Evolutionary conservation across 352 stramenopile species (phyloP).

Genomic region (Pythium insidiosum): DNA sequence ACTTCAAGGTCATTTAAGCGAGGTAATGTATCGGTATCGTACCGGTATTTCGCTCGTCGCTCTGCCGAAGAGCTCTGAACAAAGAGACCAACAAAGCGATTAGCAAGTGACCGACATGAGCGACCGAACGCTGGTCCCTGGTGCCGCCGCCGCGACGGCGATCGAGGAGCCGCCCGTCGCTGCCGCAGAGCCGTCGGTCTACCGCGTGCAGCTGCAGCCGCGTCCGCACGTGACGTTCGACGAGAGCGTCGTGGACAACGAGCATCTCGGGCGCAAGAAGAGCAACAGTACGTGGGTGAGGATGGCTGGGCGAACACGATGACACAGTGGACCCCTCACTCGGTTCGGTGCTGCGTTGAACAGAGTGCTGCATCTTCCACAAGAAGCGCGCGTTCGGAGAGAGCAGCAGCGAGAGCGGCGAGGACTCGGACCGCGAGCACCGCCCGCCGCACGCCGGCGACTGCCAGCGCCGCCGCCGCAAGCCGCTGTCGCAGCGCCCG

Average conservation of each 20-base stretch:
- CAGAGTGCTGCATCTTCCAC: slow-evolving; percentile 92
- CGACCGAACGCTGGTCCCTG: slow-evolving; percentile 1
- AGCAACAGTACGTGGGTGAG: slow-evolving; percentile 69
- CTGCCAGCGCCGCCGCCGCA: slow-evolving; percentile 16
- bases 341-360: not conserved
- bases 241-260: slow-evolving; percentile 89
- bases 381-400: slow-evolving; percentile 89
- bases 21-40: slow-evolving; percentile 7
- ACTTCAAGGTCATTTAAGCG: slow-evolving; percentile 7
- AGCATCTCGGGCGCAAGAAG: slow-evolving; percentile 86
- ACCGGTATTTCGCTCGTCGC: slow-evolving; percentile 3
- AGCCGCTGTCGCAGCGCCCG: slow-evolving; percentile 17
- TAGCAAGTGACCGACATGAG: slow-evolving; percentile 18
- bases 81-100: not conserved
- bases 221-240: slow-evolving; percentile 82
- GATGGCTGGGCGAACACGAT: not conserved
- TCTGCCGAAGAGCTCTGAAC: not conserved
- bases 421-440: slow-evolving; percentile 55
- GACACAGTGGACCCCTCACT: not conserved
- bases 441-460: slow-evolving; percentile 6
- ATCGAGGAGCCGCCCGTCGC: slow-evolving; percentile 2
- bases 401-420: slow-evolving; percentile 87
- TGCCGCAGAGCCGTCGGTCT: slow-evolving; percentile 25
- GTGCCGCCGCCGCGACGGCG: slow-evolving; percentile 10
- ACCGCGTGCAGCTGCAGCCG: slow-evolving; percentile 70